These are phyloP conservation scores for Aristolochia fimbriata DNA, from an alignment of 164 flowering plant species.

Conservation along the genomic window DNA sequence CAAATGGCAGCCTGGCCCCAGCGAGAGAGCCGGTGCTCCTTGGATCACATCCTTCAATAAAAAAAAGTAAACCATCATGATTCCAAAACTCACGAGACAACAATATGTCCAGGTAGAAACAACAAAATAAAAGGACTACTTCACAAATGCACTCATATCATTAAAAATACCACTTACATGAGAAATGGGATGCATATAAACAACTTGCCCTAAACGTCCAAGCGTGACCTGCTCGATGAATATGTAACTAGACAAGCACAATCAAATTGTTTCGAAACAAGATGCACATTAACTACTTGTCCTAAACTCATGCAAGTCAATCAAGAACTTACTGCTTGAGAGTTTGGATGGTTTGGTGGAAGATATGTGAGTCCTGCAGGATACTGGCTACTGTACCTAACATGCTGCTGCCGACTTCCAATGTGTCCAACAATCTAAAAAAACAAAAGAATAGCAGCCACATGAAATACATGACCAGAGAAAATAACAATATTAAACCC, in stretches of 20 bases:
- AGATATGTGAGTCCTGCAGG: constrained; percentile 39
- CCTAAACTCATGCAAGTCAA: neutral
- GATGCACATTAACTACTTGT: neutral
- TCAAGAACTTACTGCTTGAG: constrained; percentile 45
- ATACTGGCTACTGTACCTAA: constrained; percentile 44
- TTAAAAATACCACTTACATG: constrained; percentile 34
- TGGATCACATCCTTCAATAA: constrained; percentile 40
- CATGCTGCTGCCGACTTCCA: constrained; percentile 41
- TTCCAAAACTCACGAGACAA: neutral
- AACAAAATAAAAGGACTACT: neutral
- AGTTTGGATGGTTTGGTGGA: constrained; percentile 46
- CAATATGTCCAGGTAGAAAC: too few relatives aligned
- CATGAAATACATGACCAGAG: constrained; percentile 7
- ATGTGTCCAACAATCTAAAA: constrained; percentile 44
- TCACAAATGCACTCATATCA: neutral
- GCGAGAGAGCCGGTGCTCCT: constrained; percentile 34
- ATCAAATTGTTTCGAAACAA: neutral
- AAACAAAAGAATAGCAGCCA: neutral
- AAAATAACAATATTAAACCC: neutral
- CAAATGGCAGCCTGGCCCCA: constrained; percentile 30
- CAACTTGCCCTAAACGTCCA: constrained; percentile 57
- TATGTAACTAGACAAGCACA: neutral
- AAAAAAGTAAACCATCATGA: constrained; percentile 7
- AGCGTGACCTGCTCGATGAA: constrained; percentile 41
- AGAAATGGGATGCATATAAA: constrained; percentile 52